phyloP scores from a whole-genome alignment of 2,329 filamentous ascomycete species.

The Neofusicoccum sp. region DNA sequence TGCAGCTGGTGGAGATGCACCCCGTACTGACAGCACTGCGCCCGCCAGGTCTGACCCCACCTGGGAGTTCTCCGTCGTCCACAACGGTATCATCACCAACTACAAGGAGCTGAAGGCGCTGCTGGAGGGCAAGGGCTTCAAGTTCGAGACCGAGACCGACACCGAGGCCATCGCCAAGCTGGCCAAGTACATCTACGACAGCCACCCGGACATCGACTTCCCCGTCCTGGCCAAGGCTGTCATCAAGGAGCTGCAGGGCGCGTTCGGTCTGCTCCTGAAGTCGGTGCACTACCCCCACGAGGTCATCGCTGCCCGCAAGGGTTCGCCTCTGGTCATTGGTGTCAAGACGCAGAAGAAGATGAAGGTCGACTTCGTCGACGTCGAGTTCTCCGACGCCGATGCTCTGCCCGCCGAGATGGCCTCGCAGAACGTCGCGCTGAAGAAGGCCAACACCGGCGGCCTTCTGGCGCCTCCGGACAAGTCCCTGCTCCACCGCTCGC shows the following conservation, averaged over 20 bases:
- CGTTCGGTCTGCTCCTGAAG: slow-evolving; percentile 95
- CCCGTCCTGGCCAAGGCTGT: slow-evolving; percentile 95
- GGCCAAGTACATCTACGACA: slow-evolving; percentile 95
- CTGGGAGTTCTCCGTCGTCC: slow-evolving; percentile 96
- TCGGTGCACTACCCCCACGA: slow-evolving; percentile 98
- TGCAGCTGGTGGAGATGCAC: not conserved
- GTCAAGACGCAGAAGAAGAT: slow-evolving; percentile 97
- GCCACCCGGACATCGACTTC: slow-evolving; percentile 92
- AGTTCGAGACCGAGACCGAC: slow-evolving; percentile 98
- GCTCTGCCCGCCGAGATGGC: slow-evolving; percentile 89
- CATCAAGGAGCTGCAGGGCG: slow-evolving; percentile 96
- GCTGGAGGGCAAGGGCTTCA: slow-evolving; percentile 90
- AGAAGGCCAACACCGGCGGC: slow-evolving; percentile 62
- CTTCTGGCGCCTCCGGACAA: slow-evolving; percentile 88
- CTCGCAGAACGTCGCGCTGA: slow-evolving; percentile 93
- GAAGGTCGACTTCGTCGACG: slow-evolving; percentile 99
- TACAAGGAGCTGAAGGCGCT: slow-evolving; percentile 99
- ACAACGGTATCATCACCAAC: slow-evolving; percentile 99
- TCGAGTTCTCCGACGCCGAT: slow-evolving; percentile 84
- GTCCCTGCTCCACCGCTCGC: slow-evolving; percentile 94
- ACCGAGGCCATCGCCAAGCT: slow-evolving; percentile 99
- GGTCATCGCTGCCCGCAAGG: slow-evolving; percentile 96
- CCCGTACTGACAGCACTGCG: slow-evolving; percentile 2
- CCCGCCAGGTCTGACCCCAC: slow-evolving; percentile 74
- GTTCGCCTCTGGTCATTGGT: slow-evolving; percentile 94